Evolutionary conservation across 2,329 filamentous ascomycete genomes (phyloP), one percentile per base, ranked within the genome.

Genomic region (Pseudocercospora crystallina): DNA sequence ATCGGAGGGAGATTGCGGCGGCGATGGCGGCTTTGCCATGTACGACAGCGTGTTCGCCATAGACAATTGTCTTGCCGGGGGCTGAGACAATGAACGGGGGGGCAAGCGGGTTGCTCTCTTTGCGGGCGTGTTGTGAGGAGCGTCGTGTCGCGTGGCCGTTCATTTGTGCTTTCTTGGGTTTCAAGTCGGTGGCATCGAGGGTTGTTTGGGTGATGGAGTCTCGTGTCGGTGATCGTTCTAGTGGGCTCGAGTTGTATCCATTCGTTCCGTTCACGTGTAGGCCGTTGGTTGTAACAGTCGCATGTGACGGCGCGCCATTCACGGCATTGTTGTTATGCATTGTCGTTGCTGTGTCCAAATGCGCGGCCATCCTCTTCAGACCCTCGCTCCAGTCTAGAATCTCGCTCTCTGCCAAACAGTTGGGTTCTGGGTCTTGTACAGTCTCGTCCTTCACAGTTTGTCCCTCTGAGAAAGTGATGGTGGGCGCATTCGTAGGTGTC

Each of bases 81-180:
- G 95, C 92, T 12, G 94, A 97, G 50, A 97, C 91, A 89, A 99
- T 96, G 69, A 99, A 99, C 54, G 91, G 78, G 37, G 92, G 91
- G 73, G 94, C 80, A 75, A 86, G 80, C 1, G 83, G 82, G 42
- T 80, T 80, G 15, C 73, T 76, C 33, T 59, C 54, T 55, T 61
- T 65, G 14, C 65, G 59, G 37, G 45, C 39, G 36, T 55, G 49
- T 32, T 47, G 20, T 38, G 43, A 29, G 34, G 39, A 38, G 37
- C 37, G 10, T 43, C 41, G 29, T 46, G 37, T 34, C 38, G 35
- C 8, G 43, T 33, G 14, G 49, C 37, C 8, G 49, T 37, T 20
- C 29, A 34, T 26, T 26, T 26, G 20, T 7, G 20, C 20, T 7
- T 26, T 26, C 20, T 26, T 26, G 4, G 20, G 20, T 26, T 26